Evolutionary conservation across 1,139 yeast genomes (phyloP).

Genomic region (Groenewaldozyma auringiensis): DNA sequence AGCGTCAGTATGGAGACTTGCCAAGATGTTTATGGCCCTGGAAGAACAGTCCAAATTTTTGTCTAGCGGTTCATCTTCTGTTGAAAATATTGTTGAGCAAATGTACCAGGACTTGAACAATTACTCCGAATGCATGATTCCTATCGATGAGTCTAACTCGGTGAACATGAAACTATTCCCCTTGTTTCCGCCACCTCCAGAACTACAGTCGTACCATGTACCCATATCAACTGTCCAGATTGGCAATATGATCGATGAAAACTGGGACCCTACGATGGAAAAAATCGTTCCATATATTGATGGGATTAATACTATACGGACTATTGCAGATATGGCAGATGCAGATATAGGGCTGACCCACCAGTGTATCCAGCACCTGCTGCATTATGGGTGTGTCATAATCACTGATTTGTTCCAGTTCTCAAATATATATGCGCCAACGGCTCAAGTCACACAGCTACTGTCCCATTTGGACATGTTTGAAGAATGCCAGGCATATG

Average conservation of each 20-base stretch:
- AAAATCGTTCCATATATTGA: constrained; percentile 78
- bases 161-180: constrained; percentile 92
- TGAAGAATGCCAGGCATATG: constrained; percentile 81
- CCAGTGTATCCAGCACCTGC: constrained; percentile 83
- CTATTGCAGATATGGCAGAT: constrained; percentile 71
- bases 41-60: constrained; percentile 82
- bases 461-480: constrained; percentile 59
- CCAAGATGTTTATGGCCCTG: constrained; percentile 79
- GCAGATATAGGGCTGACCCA: constrained; percentile 73
- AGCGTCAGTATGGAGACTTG: constrained; percentile 73
- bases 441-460: constrained; percentile 66
- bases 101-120: constrained; percentile 87
- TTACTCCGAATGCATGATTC: constrained; percentile 92
- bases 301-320: constrained; percentile 76
- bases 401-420: constrained; percentile 85
- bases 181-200: constrained; percentile 74
- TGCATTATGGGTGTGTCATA: constrained; percentile 81
- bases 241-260: constrained; percentile 65
- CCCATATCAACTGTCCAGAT: constrained; percentile 80
- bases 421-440: constrained; percentile 80
- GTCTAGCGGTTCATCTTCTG: constrained; percentile 42
- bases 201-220: constrained; percentile 64
- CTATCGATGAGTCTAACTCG: constrained; percentile 81
- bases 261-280: constrained; percentile 97
- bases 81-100: constrained; percentile 78